Evolutionary conservation across 495 filamentous ascomycete species (phyloP).

Genomic region (Diplogelasinospora grovesii): DNA sequence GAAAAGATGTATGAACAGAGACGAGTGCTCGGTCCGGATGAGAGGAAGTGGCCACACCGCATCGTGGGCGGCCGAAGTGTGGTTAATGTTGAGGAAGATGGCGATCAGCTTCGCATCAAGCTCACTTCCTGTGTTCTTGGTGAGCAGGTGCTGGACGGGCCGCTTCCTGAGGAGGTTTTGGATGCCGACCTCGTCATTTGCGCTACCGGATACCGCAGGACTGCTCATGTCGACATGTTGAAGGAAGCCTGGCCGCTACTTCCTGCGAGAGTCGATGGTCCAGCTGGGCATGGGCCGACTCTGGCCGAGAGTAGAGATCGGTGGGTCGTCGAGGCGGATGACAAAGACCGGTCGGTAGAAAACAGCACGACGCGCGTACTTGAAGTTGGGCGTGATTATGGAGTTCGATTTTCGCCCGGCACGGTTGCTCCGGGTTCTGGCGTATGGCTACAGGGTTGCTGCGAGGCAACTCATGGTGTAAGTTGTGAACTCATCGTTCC

Average conservation of each 20-base stretch:
- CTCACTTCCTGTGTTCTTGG: slow-evolving; percentile 36
- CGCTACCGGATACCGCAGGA: slow-evolving; percentile 79
- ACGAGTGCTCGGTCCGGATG: slow-evolving; percentile 56
- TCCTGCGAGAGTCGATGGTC: slow-evolving; percentile 31
- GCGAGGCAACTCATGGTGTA: slow-evolving; percentile 86
- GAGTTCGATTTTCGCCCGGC: slow-evolving; percentile 56
- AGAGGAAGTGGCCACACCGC: slow-evolving; percentile 70
- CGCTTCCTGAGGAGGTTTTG: slow-evolving; percentile 44
- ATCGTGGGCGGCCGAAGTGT: slow-evolving; percentile 65
- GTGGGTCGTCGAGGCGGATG: slow-evolving; percentile 25
- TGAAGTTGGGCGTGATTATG: slow-evolving; percentile 58
- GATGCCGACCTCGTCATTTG: slow-evolving; percentile 77
- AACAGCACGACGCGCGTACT: slow-evolving; percentile 18
- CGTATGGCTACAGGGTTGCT: slow-evolving; percentile 92
- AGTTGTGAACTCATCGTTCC: slow-evolving; percentile 29
- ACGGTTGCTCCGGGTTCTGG: slow-evolving; percentile 63
- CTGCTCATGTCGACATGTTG: slow-evolving; percentile 74
- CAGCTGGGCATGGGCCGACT: too few relatives aligned
- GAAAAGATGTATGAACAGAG: slow-evolving; percentile 78
- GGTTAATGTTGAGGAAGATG: slow-evolving; percentile 45
- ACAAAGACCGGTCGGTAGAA: slow-evolving; percentile 5
- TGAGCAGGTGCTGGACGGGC: slow-evolving; percentile 24
- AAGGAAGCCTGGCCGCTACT: slow-evolving; percentile 56
- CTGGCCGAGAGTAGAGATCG: slow-evolving; percentile 15
- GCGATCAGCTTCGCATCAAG: slow-evolving; percentile 32